Evolutionary conservation across 2,329 filamentous ascomycete genomes (phyloP).

Genomic region (Erysiphe pulchra): DNA sequence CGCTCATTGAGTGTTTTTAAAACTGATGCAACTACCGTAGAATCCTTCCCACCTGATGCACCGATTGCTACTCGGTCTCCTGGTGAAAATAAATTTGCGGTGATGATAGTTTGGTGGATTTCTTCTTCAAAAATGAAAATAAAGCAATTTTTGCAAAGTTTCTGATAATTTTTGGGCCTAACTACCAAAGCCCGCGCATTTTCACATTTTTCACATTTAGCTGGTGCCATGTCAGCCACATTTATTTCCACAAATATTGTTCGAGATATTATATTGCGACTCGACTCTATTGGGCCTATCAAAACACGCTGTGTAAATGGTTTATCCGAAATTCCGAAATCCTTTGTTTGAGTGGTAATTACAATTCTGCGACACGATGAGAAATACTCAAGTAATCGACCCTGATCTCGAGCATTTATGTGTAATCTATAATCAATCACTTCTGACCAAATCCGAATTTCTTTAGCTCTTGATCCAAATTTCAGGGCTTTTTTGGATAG

Average conservation of each 20-base stretch:
- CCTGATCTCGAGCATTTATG: too few relatives aligned
- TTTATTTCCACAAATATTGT: neutral
- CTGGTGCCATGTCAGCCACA: slow-evolving; percentile 33
- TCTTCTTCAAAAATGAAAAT: slow-evolving; percentile 72
- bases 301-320: too few relatives aligned
- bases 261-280: too few relatives aligned
- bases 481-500: too few relatives aligned
- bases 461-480: too few relatives aligned
- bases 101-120: slow-evolving; percentile 73
- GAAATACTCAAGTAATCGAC: too few relatives aligned
- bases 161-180: slow-evolving; percentile 80
- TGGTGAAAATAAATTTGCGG: slow-evolving; percentile 52
- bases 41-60: slow-evolving; percentile 91
- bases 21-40: slow-evolving; percentile 81
- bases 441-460: too few relatives aligned
- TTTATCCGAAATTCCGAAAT: too few relatives aligned
- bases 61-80: slow-evolving; percentile 85
- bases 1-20: slow-evolving; percentile 85
- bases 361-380: too few relatives aligned
- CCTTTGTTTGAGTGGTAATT: too few relatives aligned
- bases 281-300: too few relatives aligned
- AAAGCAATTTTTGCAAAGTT: slow-evolving; percentile 79
- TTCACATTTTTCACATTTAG: slow-evolving; percentile 51
- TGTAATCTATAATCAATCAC: too few relatives aligned
- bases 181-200: slow-evolving; percentile 64